Evolutionary conservation across 495 filamentous ascomycete genomes (phyloP).

Genomic region (Lasiosphaeria hispida): DNA sequence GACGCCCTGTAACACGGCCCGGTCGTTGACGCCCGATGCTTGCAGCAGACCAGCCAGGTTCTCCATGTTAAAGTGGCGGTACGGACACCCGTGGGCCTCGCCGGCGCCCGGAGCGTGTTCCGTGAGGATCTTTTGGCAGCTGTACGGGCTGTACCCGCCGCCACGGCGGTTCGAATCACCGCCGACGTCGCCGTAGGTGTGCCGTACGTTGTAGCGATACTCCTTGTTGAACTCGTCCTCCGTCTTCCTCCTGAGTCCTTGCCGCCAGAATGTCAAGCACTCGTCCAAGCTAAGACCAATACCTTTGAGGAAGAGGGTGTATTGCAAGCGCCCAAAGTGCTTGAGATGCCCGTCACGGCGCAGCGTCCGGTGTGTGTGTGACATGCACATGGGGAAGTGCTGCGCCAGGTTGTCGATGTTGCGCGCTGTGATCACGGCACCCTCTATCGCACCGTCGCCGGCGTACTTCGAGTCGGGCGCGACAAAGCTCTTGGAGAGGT

Average conservation of each 20-base stretch:
- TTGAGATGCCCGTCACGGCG: conserved; percentile 85
- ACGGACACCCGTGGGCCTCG: conserved; percentile 92
- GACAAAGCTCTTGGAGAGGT: conserved; percentile 88
- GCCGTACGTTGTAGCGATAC: conserved; percentile 94
- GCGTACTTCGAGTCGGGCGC: conserved; percentile 79
- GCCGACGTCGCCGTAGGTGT: conserved; percentile 91
- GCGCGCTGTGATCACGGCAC: conserved; percentile 72
- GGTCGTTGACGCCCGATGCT: conserved; percentile 70
- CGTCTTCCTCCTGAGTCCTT: conserved; percentile 73
- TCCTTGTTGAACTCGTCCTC: conserved; percentile 94
- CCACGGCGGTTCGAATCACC: conserved; percentile 84
- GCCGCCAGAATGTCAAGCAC: conserved; percentile 91
- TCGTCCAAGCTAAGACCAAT: conserved; percentile 90
- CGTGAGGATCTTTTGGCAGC: conserved; percentile 89
- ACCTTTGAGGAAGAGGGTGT: conserved; percentile 95
- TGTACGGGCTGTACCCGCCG: conserved; percentile 82
- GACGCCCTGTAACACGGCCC: conserved; percentile 72
- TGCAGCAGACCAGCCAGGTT: conserved; percentile 77
- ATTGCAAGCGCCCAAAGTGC: conserved; percentile 92
- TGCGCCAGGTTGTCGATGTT: conserved; percentile 78
- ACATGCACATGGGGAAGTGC: conserved; percentile 95
- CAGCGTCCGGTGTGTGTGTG: conserved; percentile 77
- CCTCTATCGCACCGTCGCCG: conserved; percentile 51
- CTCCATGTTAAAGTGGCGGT: conserved; percentile 84
- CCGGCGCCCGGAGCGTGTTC: conserved; percentile 81